Evolutionary conservation across 2,329 filamentous ascomycete genomes (phyloP), one percentile per base, ranked within the genome.

Genomic region (Alternaria sp.): DNA sequence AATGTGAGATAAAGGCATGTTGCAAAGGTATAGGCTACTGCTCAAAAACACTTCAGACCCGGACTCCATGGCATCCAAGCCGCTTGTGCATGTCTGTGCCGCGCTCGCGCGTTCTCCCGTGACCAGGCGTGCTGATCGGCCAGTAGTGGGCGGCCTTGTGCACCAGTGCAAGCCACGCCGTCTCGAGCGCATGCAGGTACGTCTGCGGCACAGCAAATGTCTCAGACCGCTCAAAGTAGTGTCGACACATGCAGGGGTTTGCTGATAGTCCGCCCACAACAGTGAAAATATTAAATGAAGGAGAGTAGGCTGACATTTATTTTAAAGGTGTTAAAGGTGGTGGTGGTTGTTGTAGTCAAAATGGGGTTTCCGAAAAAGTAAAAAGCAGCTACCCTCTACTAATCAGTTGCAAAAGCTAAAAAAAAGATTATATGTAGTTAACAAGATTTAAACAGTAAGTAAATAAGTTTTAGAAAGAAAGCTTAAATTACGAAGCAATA

Each of bases 61-160:
- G n/a, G 21, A 48, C 7, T 24, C 21, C 5, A 24, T 14, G 23
- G 39, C 21, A 13, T 57, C 41, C 49, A 53, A 46, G 54, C 31
- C 45, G 31, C 41, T 48, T 48, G 50, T n/a, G 42, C 41, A 48
- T 41, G 42, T 29, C 17, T 54, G 44, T 49, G 39, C 36, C 51
- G 44, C 57, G 34, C 46, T 41, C 46, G 29, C 60, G 60, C 63
- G 63, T 41, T 51, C 9, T 37, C 64, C 50, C 62, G 62, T 65
- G 64, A 67, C 51, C 54, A 59, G 62, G 62, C 64, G 60, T 56
- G 14, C n/a, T 56, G 40, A 41, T 48, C 41, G 49, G 56, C 60
- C 60, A 60, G 60, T 54, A 34, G 44, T 41, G 55, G 54, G 52
- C 42, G 46, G 56, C 48, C 54, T 54, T 14, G 50, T 31, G 53